Conservation (phyloP, 106 monocot species). For the Phalaenopsis aphrodite region DNA sequence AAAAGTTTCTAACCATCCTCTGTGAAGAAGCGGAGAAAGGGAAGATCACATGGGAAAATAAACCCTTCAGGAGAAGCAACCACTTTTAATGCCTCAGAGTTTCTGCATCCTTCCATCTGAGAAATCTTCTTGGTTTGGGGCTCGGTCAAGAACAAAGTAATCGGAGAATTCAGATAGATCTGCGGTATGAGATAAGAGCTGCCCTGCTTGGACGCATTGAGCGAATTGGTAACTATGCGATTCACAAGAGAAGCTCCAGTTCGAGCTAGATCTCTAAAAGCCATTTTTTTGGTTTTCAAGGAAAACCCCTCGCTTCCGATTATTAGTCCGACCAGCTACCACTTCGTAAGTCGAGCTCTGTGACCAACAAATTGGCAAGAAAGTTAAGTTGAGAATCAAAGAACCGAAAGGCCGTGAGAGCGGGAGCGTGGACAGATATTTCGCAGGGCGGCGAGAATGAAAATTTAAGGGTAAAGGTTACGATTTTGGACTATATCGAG, state of each 20-base stretch:
- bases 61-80: conserved; percentile 24
- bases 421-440: no score
- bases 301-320: not conserved
- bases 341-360: no score
- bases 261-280: conserved; percentile 48
- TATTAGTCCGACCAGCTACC: not conserved
- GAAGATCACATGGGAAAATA: conserved; percentile 54
- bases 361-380: no score
- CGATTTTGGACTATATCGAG: no score
- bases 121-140: not conserved
- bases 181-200: not conserved
- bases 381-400: no score
- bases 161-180: conserved; percentile 11
- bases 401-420: no score
- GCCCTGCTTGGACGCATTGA: not conserved
- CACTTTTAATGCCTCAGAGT: conserved; percentile 19
- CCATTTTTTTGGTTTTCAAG: conserved; percentile 12
- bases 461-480: no score
- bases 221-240: conserved; percentile 22
- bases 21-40: conserved; percentile 57
- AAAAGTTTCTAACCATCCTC: conserved; percentile 27
- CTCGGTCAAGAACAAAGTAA: conserved; percentile 1
- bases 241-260: conserved; percentile 35
- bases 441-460: no score
- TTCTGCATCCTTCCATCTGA: conserved; percentile 1